Evolutionary conservation across 23 red algal species (phyloP).

Genomic region (Gracilaria vermiculophylla): DNA sequence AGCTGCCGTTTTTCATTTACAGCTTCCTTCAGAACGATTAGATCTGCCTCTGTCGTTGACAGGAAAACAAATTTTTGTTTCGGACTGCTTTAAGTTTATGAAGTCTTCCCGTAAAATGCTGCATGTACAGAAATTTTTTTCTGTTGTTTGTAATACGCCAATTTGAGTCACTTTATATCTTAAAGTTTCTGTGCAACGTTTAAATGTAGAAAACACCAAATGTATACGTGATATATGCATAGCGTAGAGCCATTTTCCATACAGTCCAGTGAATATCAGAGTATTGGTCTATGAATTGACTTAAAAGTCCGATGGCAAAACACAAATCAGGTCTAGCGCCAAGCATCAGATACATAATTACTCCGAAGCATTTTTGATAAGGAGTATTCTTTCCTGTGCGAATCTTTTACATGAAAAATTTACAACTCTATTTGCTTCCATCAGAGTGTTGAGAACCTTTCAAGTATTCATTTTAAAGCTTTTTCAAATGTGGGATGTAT

Average conservation of each 20-base stretch:
- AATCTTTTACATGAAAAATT: neutral
- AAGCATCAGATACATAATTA: neutral
- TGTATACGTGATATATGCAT: neutral
- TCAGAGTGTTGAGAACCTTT: neutral
- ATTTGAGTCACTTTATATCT: neutral
- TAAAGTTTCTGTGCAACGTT: no score
- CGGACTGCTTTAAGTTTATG: no score
- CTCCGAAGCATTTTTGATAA: constrained; percentile 9
- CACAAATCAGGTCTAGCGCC: neutral
- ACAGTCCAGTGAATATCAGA: neutral
- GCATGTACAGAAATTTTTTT: neutral
- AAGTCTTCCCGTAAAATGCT: no score
- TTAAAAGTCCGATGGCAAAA: neutral
- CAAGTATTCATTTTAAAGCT: constrained; percentile 10
- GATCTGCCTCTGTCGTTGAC: no score
- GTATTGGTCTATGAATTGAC: neutral
- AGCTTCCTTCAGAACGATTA: no score
- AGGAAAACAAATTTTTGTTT: no score
- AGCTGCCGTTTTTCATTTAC: no score
- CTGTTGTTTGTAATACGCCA: neutral
- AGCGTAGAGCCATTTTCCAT: constrained; percentile 21
- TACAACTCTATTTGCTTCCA: neutral
- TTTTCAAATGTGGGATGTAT: neutral
- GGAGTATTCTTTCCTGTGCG: neutral
- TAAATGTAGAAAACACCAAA: neutral